Base-by-base conservation (phyloP, 306 rosid genomes). In the Spatholobus suberectus region DNA sequence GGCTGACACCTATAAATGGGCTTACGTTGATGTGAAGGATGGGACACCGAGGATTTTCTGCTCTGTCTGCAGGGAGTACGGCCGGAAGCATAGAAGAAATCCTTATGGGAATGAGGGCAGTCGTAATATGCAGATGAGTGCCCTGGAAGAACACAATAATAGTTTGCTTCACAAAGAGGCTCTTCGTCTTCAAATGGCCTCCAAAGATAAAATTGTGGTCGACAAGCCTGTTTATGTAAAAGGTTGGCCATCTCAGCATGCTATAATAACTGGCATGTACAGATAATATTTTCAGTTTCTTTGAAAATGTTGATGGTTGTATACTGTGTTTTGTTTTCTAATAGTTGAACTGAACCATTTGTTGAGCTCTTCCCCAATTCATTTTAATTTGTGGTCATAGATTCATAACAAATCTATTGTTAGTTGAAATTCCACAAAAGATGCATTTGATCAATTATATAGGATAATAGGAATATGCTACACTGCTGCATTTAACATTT, bases 121-220 rank as follows among this genome's bases (percentile, higher is more conserved):
- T 89, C 92, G 99, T 76, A 96, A 96, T 82, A 96, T 96, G 99
- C 99, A 96, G 92, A 96, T 96, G 99, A 96, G 99, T 89, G 99
- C 99, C 38, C 83, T 96, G 23, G 99, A 96, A 84, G 99, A 96
- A 65, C 99, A 96, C 83, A 96, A 96, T 71, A 96, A 96, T 75
- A 96, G 99, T 83, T 87, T 96, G 88, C 99, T 96, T 89, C 99
- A 96, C 88, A 96, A 96, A 88, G 99, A 96, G 89, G 99, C 99
- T 85, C 96, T 96, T 61, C 98, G 99, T 77, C 99, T 96, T 70
- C 99, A 96, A 78, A 82, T 87, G 90, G 98, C 98, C 79, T 96
- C 98, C 78, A 96, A 96, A 90, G 98, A 96, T 83, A 96, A 96
- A 89, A 81, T 90, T 82, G 66, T 91, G 76, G 92, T 84, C 11